A percentile compares a stretch with the other conserved stretches of the same genome.
These are phyloP conservation scores for Corynascus novoguineensis DNA, from an alignment of 495 filamentous ascomycete species.

Conservation along the genomic window DNA sequence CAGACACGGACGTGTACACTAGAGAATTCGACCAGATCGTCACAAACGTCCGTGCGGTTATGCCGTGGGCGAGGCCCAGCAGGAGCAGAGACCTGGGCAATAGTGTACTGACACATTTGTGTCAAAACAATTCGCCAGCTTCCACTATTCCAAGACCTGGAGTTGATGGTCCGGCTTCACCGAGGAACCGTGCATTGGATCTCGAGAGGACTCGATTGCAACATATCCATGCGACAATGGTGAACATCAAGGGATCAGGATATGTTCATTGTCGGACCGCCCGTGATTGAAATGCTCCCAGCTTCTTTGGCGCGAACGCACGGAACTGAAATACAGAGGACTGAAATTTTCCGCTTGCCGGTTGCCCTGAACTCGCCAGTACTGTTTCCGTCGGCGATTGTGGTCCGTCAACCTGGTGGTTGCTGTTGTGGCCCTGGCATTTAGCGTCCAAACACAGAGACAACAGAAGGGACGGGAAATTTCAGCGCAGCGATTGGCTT, in stretches of 20 bases:
- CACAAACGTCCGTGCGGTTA: constrained; percentile 22
- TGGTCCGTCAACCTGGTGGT: no score
- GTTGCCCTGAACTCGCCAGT: no score
- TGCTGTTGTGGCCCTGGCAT: no score
- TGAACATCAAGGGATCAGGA: background rate
- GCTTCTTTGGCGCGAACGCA: no score
- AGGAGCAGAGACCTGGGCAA: constrained; percentile 6
- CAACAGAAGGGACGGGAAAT: background rate
- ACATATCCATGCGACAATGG: constrained; percentile 4
- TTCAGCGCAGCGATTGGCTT: background rate
- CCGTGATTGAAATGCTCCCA: no score
- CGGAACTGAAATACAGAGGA: no score
- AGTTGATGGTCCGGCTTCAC: background rate
- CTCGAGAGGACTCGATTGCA: constrained; percentile 9
- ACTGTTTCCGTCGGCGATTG: no score
- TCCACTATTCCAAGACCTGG: constrained; percentile 2
- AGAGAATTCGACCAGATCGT: no score
- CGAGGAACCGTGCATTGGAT: constrained; percentile 6
- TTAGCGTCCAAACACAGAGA: no score
- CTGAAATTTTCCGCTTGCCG: no score
- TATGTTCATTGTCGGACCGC: no score
- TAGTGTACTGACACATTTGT: constrained; percentile 2
- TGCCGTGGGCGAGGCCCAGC: constrained; percentile 15
- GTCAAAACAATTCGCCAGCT: constrained; percentile 17
- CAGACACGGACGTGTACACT: no score